These are phyloP conservation scores for Entomortierella parvispora DNA, from an alignment of 192 early-diverging fungal species.

Conservation along the genomic window DNA sequence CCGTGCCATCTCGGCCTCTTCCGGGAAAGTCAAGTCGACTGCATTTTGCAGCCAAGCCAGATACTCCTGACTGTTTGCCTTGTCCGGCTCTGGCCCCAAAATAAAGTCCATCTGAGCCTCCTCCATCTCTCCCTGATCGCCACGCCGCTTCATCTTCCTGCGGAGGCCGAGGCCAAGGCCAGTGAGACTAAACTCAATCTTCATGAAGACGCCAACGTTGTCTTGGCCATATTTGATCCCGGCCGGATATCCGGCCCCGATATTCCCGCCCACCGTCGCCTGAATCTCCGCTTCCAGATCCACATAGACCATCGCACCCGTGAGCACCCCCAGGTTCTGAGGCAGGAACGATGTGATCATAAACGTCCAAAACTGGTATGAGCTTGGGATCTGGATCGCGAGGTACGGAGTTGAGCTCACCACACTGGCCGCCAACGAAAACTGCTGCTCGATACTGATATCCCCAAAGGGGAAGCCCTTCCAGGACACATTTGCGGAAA, in stretches of 20 bases:
- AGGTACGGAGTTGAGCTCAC: conserved; percentile 19
- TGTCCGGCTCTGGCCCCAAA: conserved; percentile 21
- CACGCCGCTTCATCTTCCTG: conserved; percentile 2
- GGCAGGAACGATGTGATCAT: conserved; percentile 32
- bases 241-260: conserved; percentile 19
- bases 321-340: conserved; percentile 23
- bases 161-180: conserved; percentile 13
- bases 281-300: conserved; percentile 23
- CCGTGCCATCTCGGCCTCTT: neutral
- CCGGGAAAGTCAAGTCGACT: conserved; percentile 9
- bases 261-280: conserved; percentile 18
- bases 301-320: conserved; percentile 18
- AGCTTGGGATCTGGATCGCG: conserved; percentile 26
- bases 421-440: conserved; percentile 20
- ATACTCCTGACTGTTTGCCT: conserved; percentile 7
- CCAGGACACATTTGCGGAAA: conserved; percentile 17
- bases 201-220: conserved; percentile 21
- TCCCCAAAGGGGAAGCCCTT: conserved; percentile 16
- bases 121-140: neutral
- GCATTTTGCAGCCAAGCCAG: conserved; percentile 30
- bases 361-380: conserved; percentile 41
- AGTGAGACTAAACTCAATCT: conserved; percentile 30
- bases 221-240: conserved; percentile 20
- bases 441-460: conserved; percentile 19
- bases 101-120: neutral